These are phyloP conservation scores for Hypoxylon perforatum DNA, from an alignment of 495 filamentous ascomycete genomes.

Conservation along the genomic window DNA sequence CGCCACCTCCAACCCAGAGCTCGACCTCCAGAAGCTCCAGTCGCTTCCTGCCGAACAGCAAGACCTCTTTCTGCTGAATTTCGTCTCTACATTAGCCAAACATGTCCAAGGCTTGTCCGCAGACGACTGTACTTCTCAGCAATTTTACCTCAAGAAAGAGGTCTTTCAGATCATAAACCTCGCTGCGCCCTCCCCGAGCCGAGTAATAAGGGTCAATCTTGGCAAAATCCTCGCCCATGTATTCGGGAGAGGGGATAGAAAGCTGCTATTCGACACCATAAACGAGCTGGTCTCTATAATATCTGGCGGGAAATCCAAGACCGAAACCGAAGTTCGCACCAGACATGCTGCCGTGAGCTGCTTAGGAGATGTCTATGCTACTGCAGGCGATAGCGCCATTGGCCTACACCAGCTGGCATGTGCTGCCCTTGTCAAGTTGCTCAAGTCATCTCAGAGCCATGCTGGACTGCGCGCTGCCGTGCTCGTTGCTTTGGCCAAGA, in stretches of 20 bases:
- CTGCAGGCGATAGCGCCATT: slow-evolving; percentile 93
- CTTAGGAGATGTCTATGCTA: slow-evolving; percentile 86
- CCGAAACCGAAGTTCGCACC: slow-evolving; percentile 67
- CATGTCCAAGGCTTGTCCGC: slow-evolving; percentile 78
- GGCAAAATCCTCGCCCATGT: slow-evolving; percentile 86
- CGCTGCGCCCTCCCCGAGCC: slow-evolving; percentile 82
- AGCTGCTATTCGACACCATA: slow-evolving; percentile 91
- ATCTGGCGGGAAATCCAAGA: slow-evolving; percentile 81
- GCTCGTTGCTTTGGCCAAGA: slow-evolving; percentile 82
- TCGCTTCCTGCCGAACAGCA: slow-evolving; percentile 94
- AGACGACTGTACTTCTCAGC: slow-evolving; percentile 85
- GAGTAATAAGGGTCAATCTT: slow-evolving; percentile 88
- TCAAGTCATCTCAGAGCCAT: slow-evolving; percentile 84
- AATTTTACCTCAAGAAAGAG: slow-evolving; percentile 89
- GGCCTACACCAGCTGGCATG: slow-evolving; percentile 80
- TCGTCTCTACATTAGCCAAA: slow-evolving; percentile 83
- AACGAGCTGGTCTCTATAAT: slow-evolving; percentile 85
- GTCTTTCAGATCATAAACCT: slow-evolving; percentile 90
- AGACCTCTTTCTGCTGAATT: slow-evolving; percentile 90
- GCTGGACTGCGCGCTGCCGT: slow-evolving; percentile 84
- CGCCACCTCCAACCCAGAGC: slow-evolving; percentile 65
- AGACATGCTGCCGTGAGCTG: slow-evolving; percentile 92
- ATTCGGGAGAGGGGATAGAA: slow-evolving; percentile 88
- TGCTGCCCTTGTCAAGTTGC: slow-evolving; percentile 75
- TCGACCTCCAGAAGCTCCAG: slow-evolving; percentile 89